Evolutionary conservation across 2,329 filamentous ascomycete genomes (phyloP), one percentile per base, ranked within the genome.

Genomic region (Aspergillus quadrilineatus): DNA sequence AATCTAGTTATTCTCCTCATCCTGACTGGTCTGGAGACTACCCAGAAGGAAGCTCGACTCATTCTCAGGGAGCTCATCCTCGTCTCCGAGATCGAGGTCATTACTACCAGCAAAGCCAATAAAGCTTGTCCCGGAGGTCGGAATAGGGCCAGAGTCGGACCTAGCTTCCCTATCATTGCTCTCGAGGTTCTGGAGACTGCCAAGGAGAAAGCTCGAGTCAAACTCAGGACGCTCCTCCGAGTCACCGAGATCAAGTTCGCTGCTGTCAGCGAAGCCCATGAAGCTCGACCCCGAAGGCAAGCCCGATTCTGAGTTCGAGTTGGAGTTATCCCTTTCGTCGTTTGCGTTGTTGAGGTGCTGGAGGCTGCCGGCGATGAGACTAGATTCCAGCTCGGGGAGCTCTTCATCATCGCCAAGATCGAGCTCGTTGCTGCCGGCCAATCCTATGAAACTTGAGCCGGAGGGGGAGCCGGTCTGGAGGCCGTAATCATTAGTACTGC

Each of bases 361-460:
- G 26, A 28, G 26, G 26, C 26, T 28, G 26, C 26, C 26, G 26
- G 26, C 26, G 26, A 28, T 28, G 26, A 28, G 1, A 28, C 26
- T 28, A 6, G 26, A 28, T 4, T 41, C 37, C n/a, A 3, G 14
- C n/a, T 42, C 14, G 14, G 15, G 22, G 42, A 26, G 8, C 12
- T 45, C 26, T 45, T 28, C 12, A 3, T 12, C 14, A n/a, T 45
- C n/a, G 10, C 22, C 26, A 6, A 29, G 4, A 28, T 29, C 26
- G 26, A n/a, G 26, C 10, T 29, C 42, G 22, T 7, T 26, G 12
- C 22, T 44, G 42, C 22, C 12, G 42, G 10, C 22, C 5, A 10
- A 14, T 8, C 42, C 9, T 4, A 28, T 29, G 45, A 55, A 55
- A 46, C 52, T 55, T 28, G 52, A 55, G 46, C 47, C 52, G n/a